phyloP scores from a whole-genome alignment of 495 filamentous ascomycete genomes.

The Penicillium pulvis region DNA sequence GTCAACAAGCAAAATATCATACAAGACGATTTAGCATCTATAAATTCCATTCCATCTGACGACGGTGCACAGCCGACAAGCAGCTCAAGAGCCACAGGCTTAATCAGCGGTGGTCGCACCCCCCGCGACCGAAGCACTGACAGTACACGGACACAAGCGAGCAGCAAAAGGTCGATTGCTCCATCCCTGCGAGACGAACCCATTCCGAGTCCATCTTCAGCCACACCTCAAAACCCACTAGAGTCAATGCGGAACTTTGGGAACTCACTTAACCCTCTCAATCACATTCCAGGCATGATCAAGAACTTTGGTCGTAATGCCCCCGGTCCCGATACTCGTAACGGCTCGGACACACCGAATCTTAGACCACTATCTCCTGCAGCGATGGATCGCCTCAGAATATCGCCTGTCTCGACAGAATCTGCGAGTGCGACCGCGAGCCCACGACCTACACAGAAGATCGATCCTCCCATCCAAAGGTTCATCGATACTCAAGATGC shows the following conservation, averaged over 20 bases:
- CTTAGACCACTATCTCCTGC: conserved; percentile 28
- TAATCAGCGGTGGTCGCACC: conserved; percentile 62
- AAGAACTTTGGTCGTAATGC: conserved; percentile 71
- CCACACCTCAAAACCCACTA: conserved; percentile 55
- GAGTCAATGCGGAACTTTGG: conserved; percentile 85
- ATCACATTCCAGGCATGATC: conserved; percentile 72
- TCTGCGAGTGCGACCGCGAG: conserved; percentile 19
- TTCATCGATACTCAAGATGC: conserved; percentile 82
- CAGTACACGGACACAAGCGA: conserved; percentile 62
- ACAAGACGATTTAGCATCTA: conserved; percentile 47
- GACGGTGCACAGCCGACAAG: conserved; percentile 33
- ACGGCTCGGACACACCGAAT: conserved; percentile 16
- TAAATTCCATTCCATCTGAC: conserved; percentile 45
- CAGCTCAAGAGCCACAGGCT: conserved; percentile 46
- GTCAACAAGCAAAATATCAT: conserved; percentile 54
- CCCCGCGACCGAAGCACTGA: conserved; percentile 76
- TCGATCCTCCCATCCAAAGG: conserved; percentile 71
- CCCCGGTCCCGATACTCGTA: conserved; percentile 26
- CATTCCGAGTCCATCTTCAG: conserved; percentile 23
- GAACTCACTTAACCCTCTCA: conserved; percentile 82
- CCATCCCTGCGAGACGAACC: conserved; percentile 31
- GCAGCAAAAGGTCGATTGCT: conserved; percentile 33
- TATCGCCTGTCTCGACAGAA: conserved; percentile 29
- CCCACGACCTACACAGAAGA: conserved; percentile 37
- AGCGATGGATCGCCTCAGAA: conserved; percentile 32